Conservation (phyloP, 441 rosid species). For the Sinapis alba region DNA sequence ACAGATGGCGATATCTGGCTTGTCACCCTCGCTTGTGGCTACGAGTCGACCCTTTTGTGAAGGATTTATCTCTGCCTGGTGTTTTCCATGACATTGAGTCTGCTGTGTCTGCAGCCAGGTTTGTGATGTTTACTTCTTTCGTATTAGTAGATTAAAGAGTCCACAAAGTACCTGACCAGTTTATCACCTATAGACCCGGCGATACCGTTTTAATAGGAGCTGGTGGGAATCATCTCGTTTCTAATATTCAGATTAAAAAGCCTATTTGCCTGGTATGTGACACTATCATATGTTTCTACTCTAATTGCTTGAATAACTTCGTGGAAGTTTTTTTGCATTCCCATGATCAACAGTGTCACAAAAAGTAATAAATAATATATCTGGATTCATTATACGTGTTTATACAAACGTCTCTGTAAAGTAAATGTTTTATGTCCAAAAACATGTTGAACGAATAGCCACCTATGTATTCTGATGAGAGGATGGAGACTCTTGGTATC, state of each 20-base stretch:
- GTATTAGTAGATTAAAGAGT: not conserved
- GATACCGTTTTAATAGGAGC: conserved; percentile 89
- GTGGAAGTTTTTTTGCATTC: conserved; percentile 8
- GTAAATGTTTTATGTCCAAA: not conserved
- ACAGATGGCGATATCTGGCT: conserved; percentile 95
- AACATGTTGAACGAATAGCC: conserved; percentile 4
- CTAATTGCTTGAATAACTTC: conserved; percentile 6
- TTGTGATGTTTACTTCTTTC: conserved; percentile 22
- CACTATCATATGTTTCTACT: not conserved
- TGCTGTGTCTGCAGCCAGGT: conserved; percentile 98
- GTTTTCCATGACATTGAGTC: conserved; percentile 74
- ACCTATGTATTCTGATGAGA: conserved; percentile 3
- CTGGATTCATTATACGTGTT: not conserved
- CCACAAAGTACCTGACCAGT: conserved; percentile 18
- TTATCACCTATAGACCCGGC: conserved; percentile 70
- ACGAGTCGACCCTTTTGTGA: conserved; percentile 73
- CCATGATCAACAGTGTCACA: not conserved
- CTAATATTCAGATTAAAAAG: conserved; percentile 84
- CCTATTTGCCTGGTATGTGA: conserved; percentile 92
- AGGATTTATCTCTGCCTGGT: conserved; percentile 63
- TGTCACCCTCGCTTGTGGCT: conserved; percentile 98
- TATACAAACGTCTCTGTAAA: not conserved
- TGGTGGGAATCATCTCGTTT: conserved; percentile 79
- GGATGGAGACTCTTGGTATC: conserved; percentile 8
- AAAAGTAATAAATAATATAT: not conserved